Percentiles rank a stretch among this genome's conserved stretches.
Conservation (phyloP, 345 rosid genomes). For the Lumnitzera littorea region DNA sequence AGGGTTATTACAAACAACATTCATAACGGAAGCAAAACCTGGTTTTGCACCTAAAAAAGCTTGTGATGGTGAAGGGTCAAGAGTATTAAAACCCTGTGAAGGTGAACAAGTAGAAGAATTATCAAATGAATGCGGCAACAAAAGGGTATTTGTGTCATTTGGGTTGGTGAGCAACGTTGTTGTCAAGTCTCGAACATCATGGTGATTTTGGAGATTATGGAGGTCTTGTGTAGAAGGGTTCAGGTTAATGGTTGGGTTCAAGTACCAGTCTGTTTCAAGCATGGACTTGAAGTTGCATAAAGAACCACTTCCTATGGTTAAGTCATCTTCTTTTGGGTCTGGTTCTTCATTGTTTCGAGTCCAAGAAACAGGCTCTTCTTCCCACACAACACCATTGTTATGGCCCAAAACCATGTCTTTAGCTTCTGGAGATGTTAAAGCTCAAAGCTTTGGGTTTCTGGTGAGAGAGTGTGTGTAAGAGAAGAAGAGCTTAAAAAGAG, state of each 20-base stretch:
- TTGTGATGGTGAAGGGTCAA: too few species aligned
- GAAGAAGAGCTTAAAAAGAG: too few species aligned
- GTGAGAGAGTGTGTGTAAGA: background rate
- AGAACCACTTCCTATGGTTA: slow-evolving; percentile 18
- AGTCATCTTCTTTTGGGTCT: slow-evolving; percentile 19
- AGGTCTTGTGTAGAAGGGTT: slow-evolving; percentile 28
- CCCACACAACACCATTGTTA: slow-evolving; percentile 30
- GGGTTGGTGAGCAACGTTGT: too few species aligned
- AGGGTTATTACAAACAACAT: slow-evolving; percentile 33
- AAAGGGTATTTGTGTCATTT: too few species aligned
- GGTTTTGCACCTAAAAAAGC: too few species aligned
- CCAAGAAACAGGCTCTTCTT: slow-evolving; percentile 49
- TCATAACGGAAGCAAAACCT: slow-evolving; percentile 11
- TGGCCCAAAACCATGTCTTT: slow-evolving; percentile 51
- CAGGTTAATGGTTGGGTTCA: slow-evolving; percentile 14
- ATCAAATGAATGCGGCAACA: too few species aligned
- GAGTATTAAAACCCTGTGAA: background rate
- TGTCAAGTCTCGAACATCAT: too few species aligned
- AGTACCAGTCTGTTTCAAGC: slow-evolving; percentile 45
- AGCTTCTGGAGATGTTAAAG: slow-evolving; percentile 1
- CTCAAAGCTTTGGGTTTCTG: background rate
- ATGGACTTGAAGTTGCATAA: slow-evolving; percentile 50
- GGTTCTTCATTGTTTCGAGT: slow-evolving; percentile 23
- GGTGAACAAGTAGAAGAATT: slow-evolving; percentile 7
- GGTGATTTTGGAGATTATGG: slow-evolving; percentile 32